phyloP scores from a whole-genome alignment of 805 yeast genomes.

The Candida caryicola region DNA sequence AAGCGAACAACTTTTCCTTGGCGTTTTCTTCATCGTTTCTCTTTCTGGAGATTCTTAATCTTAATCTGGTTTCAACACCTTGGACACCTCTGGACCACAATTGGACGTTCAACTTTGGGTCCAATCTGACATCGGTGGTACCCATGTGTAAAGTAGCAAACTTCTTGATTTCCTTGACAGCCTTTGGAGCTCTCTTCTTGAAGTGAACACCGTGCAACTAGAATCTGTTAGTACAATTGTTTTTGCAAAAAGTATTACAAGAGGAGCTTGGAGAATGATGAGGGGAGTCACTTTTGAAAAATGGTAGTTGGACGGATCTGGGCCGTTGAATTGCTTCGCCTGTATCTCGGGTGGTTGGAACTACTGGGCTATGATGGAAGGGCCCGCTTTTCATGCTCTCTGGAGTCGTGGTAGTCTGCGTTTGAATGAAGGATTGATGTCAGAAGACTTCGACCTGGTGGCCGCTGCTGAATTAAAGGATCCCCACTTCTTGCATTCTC shows the following conservation, averaged over 20 bases:
- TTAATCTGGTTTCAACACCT: constrained; percentile 97
- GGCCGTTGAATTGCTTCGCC: no score
- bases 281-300: no score
- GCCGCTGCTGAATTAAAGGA: no score
- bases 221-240: constrained; percentile 39
- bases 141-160: constrained; percentile 99
- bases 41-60: constrained; percentile 98
- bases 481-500: no score
- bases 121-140: constrained; percentile 97
- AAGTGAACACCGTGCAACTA: constrained; percentile 97
- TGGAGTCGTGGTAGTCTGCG: neutral
- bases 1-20: constrained; percentile 94
- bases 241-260: no score
- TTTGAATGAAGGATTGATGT: no score
- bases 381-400: neutral
- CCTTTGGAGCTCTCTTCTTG: constrained; percentile 99
- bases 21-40: constrained; percentile 99
- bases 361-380: no score
- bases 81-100: constrained; percentile 99
- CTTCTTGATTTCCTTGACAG: constrained; percentile 98
- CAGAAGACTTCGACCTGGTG: no score
- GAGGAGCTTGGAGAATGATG: no score
- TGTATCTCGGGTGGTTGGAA: no score
- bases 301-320: no score
- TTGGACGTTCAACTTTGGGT: constrained; percentile 97